A percentile compares a stretch with the other conserved stretches of the same genome.
Conservation (phyloP, 164 flowering plant genomes). For the Tinospora cordifolia region DNA sequence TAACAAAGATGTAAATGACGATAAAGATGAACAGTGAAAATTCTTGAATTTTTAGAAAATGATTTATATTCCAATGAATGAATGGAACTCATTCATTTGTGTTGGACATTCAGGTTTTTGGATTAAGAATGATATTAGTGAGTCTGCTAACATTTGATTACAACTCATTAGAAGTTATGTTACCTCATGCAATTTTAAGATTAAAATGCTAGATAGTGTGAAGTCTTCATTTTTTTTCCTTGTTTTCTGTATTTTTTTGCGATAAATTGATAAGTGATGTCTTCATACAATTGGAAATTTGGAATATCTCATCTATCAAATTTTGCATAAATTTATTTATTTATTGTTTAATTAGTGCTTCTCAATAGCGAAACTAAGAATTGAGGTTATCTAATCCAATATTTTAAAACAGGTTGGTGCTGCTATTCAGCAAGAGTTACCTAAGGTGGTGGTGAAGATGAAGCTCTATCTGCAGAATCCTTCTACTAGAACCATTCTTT, state of each 20-base stretch:
- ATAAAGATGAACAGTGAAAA: not conserved
- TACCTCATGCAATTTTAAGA: not conserved
- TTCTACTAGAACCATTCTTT: constrained; percentile 83
- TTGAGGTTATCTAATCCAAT: not conserved
- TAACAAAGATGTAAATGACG: not conserved
- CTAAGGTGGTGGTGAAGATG: constrained; percentile 69
- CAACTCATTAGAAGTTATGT: not conserved
- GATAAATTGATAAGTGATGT: too few species aligned
- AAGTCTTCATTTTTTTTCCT: not conserved
- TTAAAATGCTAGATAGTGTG: not conserved
- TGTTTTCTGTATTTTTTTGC: not conserved
- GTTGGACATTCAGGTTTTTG: too few species aligned
- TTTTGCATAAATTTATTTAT: not conserved
- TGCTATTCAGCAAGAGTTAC: constrained; percentile 74
- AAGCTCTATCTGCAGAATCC: constrained; percentile 91
- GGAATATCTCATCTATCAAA: not conserved
- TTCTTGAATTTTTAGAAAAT: not conserved
- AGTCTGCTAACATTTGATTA: not conserved
- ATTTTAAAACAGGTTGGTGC: constrained; percentile 44
- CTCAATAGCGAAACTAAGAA: not conserved
- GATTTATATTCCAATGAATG: too few species aligned
- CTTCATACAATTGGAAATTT: not conserved
- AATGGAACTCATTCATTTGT: too few species aligned
- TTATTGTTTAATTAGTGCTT: too few species aligned
- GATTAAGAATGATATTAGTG: not conserved